Base-by-base conservation (phyloP, 805 yeast species). In the Candida chilensis region DNA sequence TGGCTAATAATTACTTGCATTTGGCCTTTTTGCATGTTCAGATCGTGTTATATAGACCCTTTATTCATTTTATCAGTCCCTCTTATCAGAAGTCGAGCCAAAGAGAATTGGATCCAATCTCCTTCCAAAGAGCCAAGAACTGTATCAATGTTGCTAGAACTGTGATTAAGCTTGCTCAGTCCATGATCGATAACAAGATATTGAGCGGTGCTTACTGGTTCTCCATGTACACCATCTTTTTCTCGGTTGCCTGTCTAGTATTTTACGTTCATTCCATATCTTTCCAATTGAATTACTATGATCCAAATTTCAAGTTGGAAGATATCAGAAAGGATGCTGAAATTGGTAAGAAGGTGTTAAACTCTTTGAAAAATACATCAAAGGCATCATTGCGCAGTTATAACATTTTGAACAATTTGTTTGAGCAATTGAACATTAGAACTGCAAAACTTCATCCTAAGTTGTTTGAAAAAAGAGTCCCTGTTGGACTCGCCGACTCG, bases 201-300 rank as follows among this genome's bases (percentile, higher is more conserved):
- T 58, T 87, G 24, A 73, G 78, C 39, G 95, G 95, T 1, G 82
- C 92, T 2, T 88, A 87, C 47, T 86, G 95, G 95, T 87, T 85
- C 47, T 77, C 92, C 5, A 81, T 83, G 46, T 87, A 87, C 50
- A 84, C 95, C 0, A 79, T 87, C 4, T 87, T 86, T 50, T 85
- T 84, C 54, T 78, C 94, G 3, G 86, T 86, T 36, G 94, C 95
- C 1, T 82, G 94, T 45, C 61, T 86, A 42, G 81, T 84, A 12
- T 84, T 79, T 45, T 85, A 86, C 48, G 80, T 74, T 33, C 90
- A 83, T 50, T 61, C 57, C 48, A 67, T 66, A n/a, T n/a, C n/a
- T n/a, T n/a, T n/a, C n/a, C n/a, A n/a, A n/a, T n/a, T n/a, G n/a
- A n/a, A n/a, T n/a, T n/a, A n/a, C n/a, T n/a, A 62, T 37, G 67